phyloP scores from a whole-genome alignment of 345 rosid species.

The Firmiana major region DNA sequence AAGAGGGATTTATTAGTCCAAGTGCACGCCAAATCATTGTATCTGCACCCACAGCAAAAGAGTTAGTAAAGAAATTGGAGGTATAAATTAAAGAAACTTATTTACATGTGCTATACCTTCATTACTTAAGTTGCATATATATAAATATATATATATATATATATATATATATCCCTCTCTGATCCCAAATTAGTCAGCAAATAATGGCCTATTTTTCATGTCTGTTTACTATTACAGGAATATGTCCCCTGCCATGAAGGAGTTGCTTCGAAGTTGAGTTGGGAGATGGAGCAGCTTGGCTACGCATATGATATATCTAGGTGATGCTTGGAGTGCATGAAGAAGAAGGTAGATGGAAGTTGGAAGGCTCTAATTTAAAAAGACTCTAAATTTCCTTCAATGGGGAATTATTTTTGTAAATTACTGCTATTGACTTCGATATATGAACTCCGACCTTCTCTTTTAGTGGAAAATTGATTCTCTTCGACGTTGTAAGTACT shows the following conservation, averaged over 20 bases:
- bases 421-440: conserved; percentile 38
- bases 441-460: conserved; percentile 28
- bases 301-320: conserved; percentile 51
- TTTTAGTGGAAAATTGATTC: conserved; percentile 16
- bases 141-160: no score
- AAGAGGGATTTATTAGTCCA: conserved; percentile 86
- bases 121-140: not conserved
- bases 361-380: conserved; percentile 25
- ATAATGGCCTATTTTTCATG: conserved; percentile 4
- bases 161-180: not conserved
- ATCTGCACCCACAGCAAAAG: conserved; percentile 87
- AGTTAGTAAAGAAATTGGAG: conserved; percentile 83
- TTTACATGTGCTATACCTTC: not conserved
- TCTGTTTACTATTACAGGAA: conserved; percentile 41
- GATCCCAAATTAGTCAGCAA: not conserved
- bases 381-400: conserved; percentile 22
- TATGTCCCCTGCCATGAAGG: conserved; percentile 86
- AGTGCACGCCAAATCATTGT: conserved; percentile 84
- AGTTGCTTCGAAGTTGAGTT: conserved; percentile 73
- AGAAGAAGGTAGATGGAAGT: conserved; percentile 15
- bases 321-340: conserved; percentile 18
- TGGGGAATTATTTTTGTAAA: conserved; percentile 39
- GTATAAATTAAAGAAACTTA: conserved; percentile 29
- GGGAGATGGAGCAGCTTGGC: conserved; percentile 83
- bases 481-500: conserved; percentile 33